Base-by-base conservation (phyloP, 2,329 filamentous ascomycete genomes). In the Aureobasidium sp. region DNA sequence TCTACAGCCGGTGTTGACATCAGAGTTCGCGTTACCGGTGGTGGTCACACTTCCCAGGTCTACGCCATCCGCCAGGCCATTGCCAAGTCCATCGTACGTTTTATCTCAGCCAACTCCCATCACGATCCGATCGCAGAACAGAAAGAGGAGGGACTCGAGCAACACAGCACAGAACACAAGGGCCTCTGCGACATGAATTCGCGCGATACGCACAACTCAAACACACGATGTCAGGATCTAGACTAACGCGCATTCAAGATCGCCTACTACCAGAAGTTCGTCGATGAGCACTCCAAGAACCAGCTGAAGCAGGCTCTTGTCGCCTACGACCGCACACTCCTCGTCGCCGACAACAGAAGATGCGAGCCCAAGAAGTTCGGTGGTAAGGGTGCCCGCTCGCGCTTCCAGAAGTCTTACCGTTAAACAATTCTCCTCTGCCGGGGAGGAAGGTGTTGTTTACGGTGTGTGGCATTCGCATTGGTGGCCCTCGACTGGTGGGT, bases 261-360 rank as follows among this genome's bases (percentile, higher is more conserved):
- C 76, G 89, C 91, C 80, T 97, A 97, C 89, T 97, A 97, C 89
- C 93, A 97, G 84, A 97, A 99, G 87, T 99, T 88, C 84, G 91
- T 97, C 81, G 94, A 99, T 78, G 94, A 99, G 89, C 92, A 97
- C 89, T 91, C 89, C 84, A 99, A 99, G 90, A 97, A 97, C 87
- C 85, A 91, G 82, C 87, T 99, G 77, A 99, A 97, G 91, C 89
- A 93, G 82, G 90, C 90, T 71, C 87, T 99, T 72, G 90, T 93
- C 76, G 87, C 91, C 79, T 99, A 93, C 85, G 91, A 96, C 85
- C 87, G 92, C 77, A 96, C 91, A 78, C 88, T 99, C 71, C 89
- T 99, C 76, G 94, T 99, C 75, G 94, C 94, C 80, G 94, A 99
- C 82, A 97, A 96, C 89, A 89, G 94, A 80, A 90, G 94, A 74